These are phyloP conservation scores for Aureobasidium melanogenum DNA, from an alignment of 2,329 filamentous ascomycete species.

Conservation along the genomic window DNA sequence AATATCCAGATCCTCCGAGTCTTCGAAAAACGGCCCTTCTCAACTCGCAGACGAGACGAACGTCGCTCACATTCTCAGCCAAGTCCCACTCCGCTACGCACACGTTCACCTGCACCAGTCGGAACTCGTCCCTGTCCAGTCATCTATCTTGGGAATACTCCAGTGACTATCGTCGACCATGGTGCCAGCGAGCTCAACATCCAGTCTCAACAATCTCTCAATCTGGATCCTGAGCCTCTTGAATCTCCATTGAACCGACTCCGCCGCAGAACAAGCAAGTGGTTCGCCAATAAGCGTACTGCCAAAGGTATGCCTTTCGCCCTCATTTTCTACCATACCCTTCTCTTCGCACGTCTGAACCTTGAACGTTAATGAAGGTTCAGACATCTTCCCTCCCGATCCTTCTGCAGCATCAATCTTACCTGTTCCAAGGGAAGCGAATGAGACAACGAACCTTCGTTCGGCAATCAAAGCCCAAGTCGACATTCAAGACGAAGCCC, in stretches of 20 bases:
- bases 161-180: background rate
- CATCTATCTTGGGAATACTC: background rate
- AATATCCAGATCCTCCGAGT: background rate
- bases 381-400: background rate
- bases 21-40: background rate
- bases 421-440: background rate
- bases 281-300: background rate
- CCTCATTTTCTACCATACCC: background rate
- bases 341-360: background rate
- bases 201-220: background rate
- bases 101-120: background rate
- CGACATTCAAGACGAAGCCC: background rate
- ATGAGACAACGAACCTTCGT: background rate
- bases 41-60: background rate
- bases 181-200: background rate
- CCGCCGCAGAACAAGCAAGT: background rate
- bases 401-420: background rate
- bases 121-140: background rate
- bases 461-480: background rate
- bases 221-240: background rate
- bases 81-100: background rate
- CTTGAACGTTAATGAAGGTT: slow-evolving; percentile 6
- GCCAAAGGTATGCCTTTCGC: background rate
- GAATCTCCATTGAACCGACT: background rate
- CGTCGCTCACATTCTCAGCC: background rate